These are phyloP conservation scores for Penicillium olsonii DNA, from an alignment of 2,329 filamentous ascomycete species.

Conservation along the genomic window DNA sequence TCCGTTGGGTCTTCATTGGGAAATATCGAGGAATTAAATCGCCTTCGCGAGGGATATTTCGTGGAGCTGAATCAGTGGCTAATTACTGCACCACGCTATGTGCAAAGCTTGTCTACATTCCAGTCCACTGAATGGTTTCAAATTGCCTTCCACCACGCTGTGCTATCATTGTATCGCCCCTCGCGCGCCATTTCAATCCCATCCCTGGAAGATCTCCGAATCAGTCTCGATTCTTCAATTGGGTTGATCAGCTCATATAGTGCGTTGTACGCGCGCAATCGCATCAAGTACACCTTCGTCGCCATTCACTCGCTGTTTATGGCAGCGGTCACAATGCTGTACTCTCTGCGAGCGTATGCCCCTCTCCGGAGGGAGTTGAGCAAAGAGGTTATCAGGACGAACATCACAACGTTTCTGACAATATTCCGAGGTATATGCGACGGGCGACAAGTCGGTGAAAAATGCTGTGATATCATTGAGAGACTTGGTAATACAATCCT, in stretches of 20 bases:
- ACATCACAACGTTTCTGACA: neutral
- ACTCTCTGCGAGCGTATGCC: constrained; percentile 25
- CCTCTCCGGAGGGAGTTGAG: neutral
- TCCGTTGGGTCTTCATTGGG: constrained; percentile 5
- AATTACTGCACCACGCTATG: constrained; percentile 25
- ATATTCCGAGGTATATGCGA: constrained; percentile 1
- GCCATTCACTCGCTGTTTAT: constrained; percentile 30
- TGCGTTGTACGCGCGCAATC: constrained; percentile 28
- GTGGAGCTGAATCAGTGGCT: constrained; percentile 24
- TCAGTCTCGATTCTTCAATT: neutral
- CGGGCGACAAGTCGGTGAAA: constrained; percentile 19
- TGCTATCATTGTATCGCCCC: constrained; percentile 26
- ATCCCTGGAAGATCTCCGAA: neutral
- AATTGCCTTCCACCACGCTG: constrained; percentile 29
- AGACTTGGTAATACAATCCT: constrained; percentile 19
- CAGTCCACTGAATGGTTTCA: constrained; percentile 33
- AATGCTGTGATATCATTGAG: constrained; percentile 20
- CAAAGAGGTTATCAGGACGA: neutral
- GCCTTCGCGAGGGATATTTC: neutral
- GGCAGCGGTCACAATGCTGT: constrained; percentile 31
- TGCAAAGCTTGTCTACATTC: constrained; percentile 21
- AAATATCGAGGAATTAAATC: no score
- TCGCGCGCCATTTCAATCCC: constrained; percentile 20
- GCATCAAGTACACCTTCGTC: constrained; percentile 30
- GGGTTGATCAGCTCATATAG: neutral